These are phyloP conservation scores for Lupinus albus DNA, from an alignment of 306 rosid species.

Conservation along the genomic window DNA sequence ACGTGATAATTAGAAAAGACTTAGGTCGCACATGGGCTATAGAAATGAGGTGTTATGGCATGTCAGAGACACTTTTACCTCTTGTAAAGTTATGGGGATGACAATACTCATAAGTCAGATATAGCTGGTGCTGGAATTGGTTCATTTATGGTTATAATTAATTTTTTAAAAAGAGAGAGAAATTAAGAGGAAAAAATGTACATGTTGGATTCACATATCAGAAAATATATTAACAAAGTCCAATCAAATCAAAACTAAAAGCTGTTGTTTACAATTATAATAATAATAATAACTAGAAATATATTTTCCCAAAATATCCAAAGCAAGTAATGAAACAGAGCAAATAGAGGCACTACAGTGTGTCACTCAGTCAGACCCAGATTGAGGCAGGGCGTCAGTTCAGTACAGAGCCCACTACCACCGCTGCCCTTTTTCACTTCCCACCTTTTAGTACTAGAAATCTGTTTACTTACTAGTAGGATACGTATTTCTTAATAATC, in stretches of 20 bases:
- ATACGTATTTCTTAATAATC: no score
- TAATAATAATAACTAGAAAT: background rate
- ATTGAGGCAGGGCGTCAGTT: conserved; percentile 18
- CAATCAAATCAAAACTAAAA: conserved; percentile 47
- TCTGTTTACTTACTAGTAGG: no score
- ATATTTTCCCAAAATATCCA: background rate
- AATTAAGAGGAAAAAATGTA: background rate
- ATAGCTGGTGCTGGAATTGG: background rate
- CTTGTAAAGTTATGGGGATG: conserved; percentile 11
- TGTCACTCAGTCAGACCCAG: conserved; percentile 15
- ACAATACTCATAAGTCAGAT: conserved; percentile 14
- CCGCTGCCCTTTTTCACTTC: no score
- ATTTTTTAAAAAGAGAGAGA: background rate
- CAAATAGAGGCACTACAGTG: conserved; percentile 12
- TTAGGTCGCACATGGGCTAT: conserved; percentile 36
- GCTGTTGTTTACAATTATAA: background rate
- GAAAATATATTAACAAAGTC: conserved; percentile 42
- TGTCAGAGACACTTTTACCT: conserved; percentile 39
- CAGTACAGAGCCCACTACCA: background rate
- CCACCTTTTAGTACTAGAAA: background rate
- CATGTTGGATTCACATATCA: conserved; percentile 49
- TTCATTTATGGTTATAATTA: conserved; percentile 1
- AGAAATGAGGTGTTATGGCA: conserved; percentile 16
- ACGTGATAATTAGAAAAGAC: conserved; percentile 16
- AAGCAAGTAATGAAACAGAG: background rate